phyloP scores from a whole-genome alignment of 2,329 filamentous ascomycete species.

The Passalora sequoiae region DNA sequence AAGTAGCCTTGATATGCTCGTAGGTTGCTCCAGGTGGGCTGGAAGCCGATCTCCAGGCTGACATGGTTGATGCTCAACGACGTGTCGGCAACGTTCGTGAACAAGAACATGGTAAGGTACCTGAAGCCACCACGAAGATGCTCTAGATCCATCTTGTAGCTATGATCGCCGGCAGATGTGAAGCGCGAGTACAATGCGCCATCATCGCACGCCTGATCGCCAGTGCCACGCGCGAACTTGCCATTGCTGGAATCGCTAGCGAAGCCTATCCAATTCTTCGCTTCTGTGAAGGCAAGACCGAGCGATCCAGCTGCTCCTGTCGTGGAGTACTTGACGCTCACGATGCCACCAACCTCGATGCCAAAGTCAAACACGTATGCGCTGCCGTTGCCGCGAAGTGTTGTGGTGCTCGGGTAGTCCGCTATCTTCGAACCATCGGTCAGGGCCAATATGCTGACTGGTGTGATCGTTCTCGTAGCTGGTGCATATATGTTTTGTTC shows the following conservation, averaged over 20 bases:
- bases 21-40: constrained; percentile 47
- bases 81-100: constrained; percentile 30
- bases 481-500: constrained; percentile 56
- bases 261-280: constrained; percentile 41
- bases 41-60: constrained; percentile 43
- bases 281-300: constrained; percentile 41
- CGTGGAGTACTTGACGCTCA: constrained; percentile 47
- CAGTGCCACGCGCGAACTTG: constrained; percentile 28
- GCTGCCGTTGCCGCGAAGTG: constrained; percentile 46
- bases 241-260: constrained; percentile 42
- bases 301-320: constrained; percentile 36
- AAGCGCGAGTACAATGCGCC: constrained; percentile 44
- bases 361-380: constrained; percentile 57
- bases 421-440: constrained; percentile 32
- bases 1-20: constrained; percentile 37
- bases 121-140: constrained; percentile 50
- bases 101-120: constrained; percentile 48
- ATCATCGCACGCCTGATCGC: constrained; percentile 32
- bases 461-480: constrained; percentile 46
- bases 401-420: constrained; percentile 28
- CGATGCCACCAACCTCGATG: constrained; percentile 53
- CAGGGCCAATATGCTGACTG: constrained; percentile 41
- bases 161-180: constrained; percentile 30
- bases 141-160: constrained; percentile 42
- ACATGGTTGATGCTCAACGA: constrained; percentile 39